phyloP scores from a whole-genome alignment of 169 alveolate species.

The Plasmodium coatneyi region DNA sequence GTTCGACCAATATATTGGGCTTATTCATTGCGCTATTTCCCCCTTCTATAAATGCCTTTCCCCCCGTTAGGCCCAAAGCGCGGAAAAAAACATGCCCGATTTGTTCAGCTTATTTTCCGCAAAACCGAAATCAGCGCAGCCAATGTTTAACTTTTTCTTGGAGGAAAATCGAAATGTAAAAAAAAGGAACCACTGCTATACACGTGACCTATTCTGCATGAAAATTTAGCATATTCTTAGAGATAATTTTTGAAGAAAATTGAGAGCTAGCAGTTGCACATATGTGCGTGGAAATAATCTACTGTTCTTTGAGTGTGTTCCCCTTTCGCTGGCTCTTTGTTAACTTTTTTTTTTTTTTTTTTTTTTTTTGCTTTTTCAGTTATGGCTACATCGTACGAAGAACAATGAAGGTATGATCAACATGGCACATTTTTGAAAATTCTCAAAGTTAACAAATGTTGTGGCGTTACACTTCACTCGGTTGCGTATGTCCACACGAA shows the following conservation, averaged over 20 bases:
- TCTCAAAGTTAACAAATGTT: background rate
- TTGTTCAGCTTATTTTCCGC: constrained; percentile 29
- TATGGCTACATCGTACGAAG: constrained; percentile 28
- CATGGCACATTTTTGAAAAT: background rate
- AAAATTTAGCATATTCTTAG: background rate
- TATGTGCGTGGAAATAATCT: background rate
- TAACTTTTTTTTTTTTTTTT: constrained; percentile 1
- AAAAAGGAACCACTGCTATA: background rate
- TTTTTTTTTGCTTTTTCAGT: constrained; percentile 7
- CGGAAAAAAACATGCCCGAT: constrained; percentile 25
- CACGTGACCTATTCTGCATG: background rate
- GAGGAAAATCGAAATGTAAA: constrained; percentile 58
- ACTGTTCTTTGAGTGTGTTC: background rate
- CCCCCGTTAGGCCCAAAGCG: constrained; percentile 5
- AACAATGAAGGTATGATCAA: constrained; percentile 35
- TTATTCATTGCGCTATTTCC: background rate
- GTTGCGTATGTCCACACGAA: background rate
- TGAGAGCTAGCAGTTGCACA: background rate
- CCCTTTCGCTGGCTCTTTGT: background rate
- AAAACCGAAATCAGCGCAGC: constrained; percentile 8
- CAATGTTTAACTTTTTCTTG: constrained; percentile 37
- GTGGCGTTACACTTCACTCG: background rate
- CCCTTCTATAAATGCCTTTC: background rate
- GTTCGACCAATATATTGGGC: background rate
- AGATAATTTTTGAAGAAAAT: background rate